These are phyloP conservation scores for Plasmodium billcollinsi DNA, from an alignment of 169 alveolate genomes.

Conservation along the genomic window DNA sequence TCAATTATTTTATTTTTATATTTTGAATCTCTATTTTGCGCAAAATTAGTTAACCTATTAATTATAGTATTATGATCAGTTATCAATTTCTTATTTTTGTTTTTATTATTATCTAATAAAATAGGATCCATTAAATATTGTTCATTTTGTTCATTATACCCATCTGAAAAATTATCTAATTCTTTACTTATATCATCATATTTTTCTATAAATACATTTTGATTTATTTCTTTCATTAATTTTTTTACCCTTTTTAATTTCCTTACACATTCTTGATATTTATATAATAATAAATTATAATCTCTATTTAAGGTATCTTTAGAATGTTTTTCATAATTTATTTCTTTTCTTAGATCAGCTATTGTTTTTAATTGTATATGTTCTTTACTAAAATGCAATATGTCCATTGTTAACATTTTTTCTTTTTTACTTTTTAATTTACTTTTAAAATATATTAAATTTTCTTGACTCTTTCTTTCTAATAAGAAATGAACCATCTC, in stretches of 20 bases:
- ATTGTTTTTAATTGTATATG: constrained; percentile 46
- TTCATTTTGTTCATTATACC: constrained; percentile 12
- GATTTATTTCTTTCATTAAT: constrained; percentile 45
- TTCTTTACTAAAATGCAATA: constrained; percentile 53
- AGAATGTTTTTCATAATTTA: constrained; percentile 39
- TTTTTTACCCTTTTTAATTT: constrained; percentile 52
- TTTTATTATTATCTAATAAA: constrained; percentile 2
- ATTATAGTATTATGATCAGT: background rate
- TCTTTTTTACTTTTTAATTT: background rate
- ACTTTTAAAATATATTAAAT: background rate
- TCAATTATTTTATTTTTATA: constrained; percentile 1
- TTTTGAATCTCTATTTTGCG: background rate
- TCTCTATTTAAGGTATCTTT: constrained; percentile 41
- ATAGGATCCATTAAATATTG: background rate
- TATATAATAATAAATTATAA: constrained; percentile 40
- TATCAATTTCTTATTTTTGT: background rate
- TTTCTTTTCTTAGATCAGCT: constrained; percentile 56
- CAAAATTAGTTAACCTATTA: constrained; percentile 5
- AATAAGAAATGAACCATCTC: constrained; percentile 44
- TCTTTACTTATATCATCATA: constrained; percentile 13
- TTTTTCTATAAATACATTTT: background rate
- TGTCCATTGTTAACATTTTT: constrained; percentile 22
- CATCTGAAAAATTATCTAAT: constrained; percentile 16
- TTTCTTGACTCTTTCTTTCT: constrained; percentile 31
- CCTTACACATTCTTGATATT: constrained; percentile 53